Percentiles rank a stretch among this genome's conserved stretches.
phyloP scores from a whole-genome alignment of 2,329 filamentous ascomycete species.

The Botrytis fragariae region DNA sequence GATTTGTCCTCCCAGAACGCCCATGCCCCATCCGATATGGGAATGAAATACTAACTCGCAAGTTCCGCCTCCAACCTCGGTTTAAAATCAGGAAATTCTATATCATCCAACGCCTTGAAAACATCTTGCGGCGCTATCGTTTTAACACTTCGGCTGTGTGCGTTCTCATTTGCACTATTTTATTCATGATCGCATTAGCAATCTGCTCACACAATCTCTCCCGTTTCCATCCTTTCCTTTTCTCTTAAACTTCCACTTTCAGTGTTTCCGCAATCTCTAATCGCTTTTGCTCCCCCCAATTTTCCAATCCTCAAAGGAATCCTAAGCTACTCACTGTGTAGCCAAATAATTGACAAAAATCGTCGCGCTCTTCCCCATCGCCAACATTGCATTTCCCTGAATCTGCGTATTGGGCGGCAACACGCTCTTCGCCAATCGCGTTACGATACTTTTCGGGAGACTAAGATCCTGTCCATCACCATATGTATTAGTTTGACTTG shows the following conservation, averaged over 20 bases:
- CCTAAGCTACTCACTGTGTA: conserved; percentile 57
- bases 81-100: conserved; percentile 70
- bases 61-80: conserved; percentile 72
- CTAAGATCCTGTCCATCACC: conserved; percentile 63
- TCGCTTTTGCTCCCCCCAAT: background rate
- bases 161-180: conserved; percentile 69
- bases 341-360: conserved; percentile 82
- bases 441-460: conserved; percentile 78
- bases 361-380: conserved; percentile 77
- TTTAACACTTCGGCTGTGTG: conserved; percentile 66
- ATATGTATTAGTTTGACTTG: background rate
- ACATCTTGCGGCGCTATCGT: conserved; percentile 75
- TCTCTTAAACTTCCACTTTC: background rate
- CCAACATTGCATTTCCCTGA: conserved; percentile 76
- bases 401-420: conserved; percentile 79
- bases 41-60: conserved; percentile 54
- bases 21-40: background rate
- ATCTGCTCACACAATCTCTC: background rate
- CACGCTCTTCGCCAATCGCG: conserved; percentile 74
- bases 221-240: background rate
- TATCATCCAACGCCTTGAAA: conserved; percentile 71
- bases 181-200: background rate
- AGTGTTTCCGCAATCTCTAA: background rate
- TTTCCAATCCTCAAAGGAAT: background rate
- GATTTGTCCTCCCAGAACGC: background rate